Conservation (phyloP, 108 stramenopile genomes). For the Nitzschia inconspicua region DNA sequence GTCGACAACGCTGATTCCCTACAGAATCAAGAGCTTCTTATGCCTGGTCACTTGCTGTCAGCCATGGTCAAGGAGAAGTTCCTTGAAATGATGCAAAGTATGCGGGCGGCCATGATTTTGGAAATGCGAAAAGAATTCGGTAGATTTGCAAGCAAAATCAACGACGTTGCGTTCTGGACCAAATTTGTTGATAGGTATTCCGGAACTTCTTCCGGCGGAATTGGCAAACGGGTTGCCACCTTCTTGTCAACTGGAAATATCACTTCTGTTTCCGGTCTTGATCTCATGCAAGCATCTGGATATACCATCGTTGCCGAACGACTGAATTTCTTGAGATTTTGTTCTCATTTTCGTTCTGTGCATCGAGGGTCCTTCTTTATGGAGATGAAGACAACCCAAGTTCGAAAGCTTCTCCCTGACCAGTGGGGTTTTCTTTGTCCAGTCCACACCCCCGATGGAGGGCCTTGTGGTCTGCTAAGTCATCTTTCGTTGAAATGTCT, state of each 20-base stretch:
- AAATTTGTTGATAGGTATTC: slow-evolving; percentile 73
- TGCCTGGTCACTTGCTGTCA: slow-evolving; percentile 88
- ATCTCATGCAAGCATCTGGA: slow-evolving; percentile 97
- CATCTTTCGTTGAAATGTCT: slow-evolving; percentile 85
- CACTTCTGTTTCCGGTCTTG: slow-evolving; percentile 88
- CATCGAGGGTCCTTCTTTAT: slow-evolving; percentile 99
- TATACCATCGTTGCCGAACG: slow-evolving; percentile 98
- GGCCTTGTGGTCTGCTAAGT: slow-evolving; percentile 97
- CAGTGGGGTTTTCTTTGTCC: slow-evolving; percentile 99
- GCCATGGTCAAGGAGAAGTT: slow-evolving; percentile 96
- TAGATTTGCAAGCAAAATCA: slow-evolving; percentile 30
- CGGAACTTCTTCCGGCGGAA: slow-evolving; percentile 64
- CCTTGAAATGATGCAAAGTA: slow-evolving; percentile 73
- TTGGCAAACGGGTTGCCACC: slow-evolving; percentile 89
- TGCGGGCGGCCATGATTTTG: slow-evolving; percentile 61
- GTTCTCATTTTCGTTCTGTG: slow-evolving; percentile 96
- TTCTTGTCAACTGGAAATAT: slow-evolving; percentile 97
- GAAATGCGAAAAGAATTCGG: slow-evolving; percentile 75
- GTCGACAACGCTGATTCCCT: slow-evolving; percentile 97
- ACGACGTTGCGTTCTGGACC: slow-evolving; percentile 55
- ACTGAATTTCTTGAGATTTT: slow-evolving; percentile 94
- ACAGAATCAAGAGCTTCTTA: slow-evolving; percentile 93
- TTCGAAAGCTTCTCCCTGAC: slow-evolving; percentile 96
- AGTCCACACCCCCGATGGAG: slow-evolving; percentile 99
- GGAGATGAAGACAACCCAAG: slow-evolving; percentile 99